Base-by-base conservation (phyloP, 2,329 filamentous ascomycete genomes). In the Xylariaceae sp. region DNA sequence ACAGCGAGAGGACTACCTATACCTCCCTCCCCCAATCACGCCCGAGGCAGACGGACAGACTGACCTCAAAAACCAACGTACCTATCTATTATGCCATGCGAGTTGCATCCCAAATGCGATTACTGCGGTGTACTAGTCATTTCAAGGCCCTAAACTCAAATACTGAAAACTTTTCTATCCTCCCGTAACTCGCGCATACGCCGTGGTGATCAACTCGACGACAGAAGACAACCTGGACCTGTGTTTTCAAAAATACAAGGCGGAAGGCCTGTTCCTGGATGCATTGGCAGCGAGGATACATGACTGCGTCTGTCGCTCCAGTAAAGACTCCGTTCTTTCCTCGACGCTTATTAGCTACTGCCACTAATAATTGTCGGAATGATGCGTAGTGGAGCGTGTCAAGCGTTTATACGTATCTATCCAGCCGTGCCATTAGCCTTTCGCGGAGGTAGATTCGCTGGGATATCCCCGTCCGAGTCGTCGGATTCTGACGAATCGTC, bases 381-480 rank as follows among this genome's bases (percentile, higher is more conserved):
- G 20, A 20, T 29, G 6, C 7, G 21, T 14, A 16, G 46, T 4
- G 18, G 19, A 32, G 23, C 20, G 19, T 21, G 32, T 14, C 6
- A 19, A 14, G 10, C 14, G 10, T 5, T 19, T 53, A 63, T 47
- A 54, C 63, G 10, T 18, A 7, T 5, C 20, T 53, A 63, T 47
- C 56, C 63, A 12, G 48, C 44, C 9, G 50, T 50, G 7, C 44
- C 40, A 16, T 46, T 57, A 12, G 53, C 43, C 46, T 55, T 65
- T 4, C 48, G 58, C 2, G 62, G 60, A 5, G 67, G 67, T 7
- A 70, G 12, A 9, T 52, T 63, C 14, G 70, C 69, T 1, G 70
- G 70, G 7, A 72, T 71, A 9, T 69, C 69, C 12, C 45, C 67
- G 20, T 71, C 69, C 0, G 59, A 64, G 26, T 66, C 65, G 10